These are phyloP conservation scores for Auricularia sp. DNA, from an alignment of 768 basidiomycete species.

Conservation along the genomic window DNA sequence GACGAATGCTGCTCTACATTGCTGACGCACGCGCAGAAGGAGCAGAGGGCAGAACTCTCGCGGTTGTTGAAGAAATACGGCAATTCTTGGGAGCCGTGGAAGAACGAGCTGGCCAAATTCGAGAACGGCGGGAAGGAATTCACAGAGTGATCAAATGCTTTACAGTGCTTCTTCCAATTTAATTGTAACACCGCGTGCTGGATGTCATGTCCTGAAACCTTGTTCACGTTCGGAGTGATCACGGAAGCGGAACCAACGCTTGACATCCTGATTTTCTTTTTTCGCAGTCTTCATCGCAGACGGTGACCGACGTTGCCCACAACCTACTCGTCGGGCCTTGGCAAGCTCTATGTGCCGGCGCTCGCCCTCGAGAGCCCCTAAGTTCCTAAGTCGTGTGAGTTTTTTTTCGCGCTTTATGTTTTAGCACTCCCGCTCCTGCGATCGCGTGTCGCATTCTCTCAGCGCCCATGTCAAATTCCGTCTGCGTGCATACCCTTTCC, in stretches of 20 bases:
- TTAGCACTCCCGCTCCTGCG: not conserved
- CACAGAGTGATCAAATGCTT: not conserved
- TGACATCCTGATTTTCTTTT: too few species aligned
- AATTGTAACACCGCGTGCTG: too few species aligned
- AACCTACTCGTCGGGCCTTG: too few species aligned
- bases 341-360: too few species aligned
- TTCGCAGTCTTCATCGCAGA: too few species aligned
- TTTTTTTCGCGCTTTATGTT: not conserved
- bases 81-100: conserved; percentile 78
- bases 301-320: too few species aligned
- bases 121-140: conserved; percentile 61
- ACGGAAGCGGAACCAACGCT: too few species aligned
- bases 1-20: too few species aligned
- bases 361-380: too few species aligned
- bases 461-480: conserved; percentile 2
- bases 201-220: not conserved
- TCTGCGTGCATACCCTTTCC: not conserved
- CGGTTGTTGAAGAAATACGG: conserved; percentile 77
- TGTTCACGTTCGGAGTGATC: not conserved
- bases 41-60: conserved; percentile 73
- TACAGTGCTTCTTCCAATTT: too few species aligned
- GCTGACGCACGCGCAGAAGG: conserved; percentile 36
- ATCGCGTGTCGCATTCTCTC: not conserved
- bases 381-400: too few species aligned
- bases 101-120: conserved; percentile 64